Evolutionary conservation across 768 basidiomycete genomes (phyloP).

Genomic region (Dentipellis sp.): DNA sequence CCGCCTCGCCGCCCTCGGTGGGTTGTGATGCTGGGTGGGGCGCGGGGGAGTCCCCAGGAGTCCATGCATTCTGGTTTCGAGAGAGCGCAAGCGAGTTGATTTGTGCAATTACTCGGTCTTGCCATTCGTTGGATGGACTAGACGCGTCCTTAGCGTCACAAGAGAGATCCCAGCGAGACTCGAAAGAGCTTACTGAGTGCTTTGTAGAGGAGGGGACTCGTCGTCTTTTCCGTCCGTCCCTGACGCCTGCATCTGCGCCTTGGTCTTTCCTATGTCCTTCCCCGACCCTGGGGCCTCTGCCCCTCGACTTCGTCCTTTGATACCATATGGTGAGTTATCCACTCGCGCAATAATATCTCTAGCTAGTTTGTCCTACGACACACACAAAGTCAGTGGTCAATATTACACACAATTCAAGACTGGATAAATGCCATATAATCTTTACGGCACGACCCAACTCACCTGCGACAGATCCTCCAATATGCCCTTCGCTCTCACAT

Average conservation of each 20-base stretch:
- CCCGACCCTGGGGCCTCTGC: conserved; percentile 6
- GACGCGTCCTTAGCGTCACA: not conserved
- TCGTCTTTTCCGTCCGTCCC: not conserved
- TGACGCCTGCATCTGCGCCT: conserved; percentile 25
- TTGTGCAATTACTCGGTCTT: conserved; percentile 46
- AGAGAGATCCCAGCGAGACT: not conserved
- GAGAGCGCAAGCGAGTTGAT: conserved; percentile 19
- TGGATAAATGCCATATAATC: not conserved
- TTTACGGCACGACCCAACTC: conserved; percentile 3
- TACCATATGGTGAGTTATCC: conserved; percentile 73
- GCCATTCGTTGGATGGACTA: conserved; percentile 81
- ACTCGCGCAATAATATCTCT: conserved; percentile 75
- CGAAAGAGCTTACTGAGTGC: conserved; percentile 42
- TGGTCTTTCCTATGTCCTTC: conserved; percentile 4
- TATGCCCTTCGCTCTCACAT: conserved; percentile 27
- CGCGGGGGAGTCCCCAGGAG: not conserved
- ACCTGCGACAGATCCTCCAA: conserved; percentile 30
- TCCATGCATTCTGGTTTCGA: conserved; percentile 14
- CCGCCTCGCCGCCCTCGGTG: not conserved
- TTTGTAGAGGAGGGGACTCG: not conserved
- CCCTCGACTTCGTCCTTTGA: conserved; percentile 52
- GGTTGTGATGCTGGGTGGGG: not conserved
- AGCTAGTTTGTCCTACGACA: conserved; percentile 59
- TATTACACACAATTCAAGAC: not conserved
- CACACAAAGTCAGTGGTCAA: not conserved